Conservation (phyloP, 495 filamentous ascomycete species). For the Penicillium herquei region DNA sequence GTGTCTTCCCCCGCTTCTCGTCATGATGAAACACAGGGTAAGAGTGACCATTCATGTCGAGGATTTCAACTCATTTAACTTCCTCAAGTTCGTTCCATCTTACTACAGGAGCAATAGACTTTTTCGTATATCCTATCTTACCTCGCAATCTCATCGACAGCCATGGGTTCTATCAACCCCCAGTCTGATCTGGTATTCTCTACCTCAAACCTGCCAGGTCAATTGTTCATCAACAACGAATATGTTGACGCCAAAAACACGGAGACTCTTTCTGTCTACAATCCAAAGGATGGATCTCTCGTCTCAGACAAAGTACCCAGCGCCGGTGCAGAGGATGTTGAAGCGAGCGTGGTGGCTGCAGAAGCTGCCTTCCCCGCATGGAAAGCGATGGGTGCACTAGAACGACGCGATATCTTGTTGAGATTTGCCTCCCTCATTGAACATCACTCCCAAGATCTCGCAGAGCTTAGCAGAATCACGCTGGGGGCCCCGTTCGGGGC, state of each 20-base stretch:
- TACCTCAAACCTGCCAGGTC: not conserved
- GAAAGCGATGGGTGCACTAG: conserved; percentile 1
- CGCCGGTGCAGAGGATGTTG: conserved; percentile 12
- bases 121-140: too few species aligned
- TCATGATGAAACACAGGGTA: too few species aligned
- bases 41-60: too few species aligned
- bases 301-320: conserved; percentile 14
- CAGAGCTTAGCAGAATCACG: not conserved
- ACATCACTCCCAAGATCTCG: not conserved
- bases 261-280: conserved; percentile 6
- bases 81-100: too few species aligned
- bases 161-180: not conserved
- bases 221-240: conserved; percentile 6
- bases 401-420: not conserved
- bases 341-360: conserved; percentile 11
- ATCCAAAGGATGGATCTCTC: conserved; percentile 8
- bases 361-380: conserved; percentile 11
- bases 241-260: conserved; percentile 8
- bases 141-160: too few species aligned
- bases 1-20: too few species aligned
- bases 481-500: not conserved
- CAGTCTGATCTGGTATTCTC: not conserved
- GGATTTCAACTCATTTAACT: too few species aligned
- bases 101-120: too few species aligned
- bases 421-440: not conserved